Conservation (phyloP, 345 rosid genomes). For the Eucalyptus curtisii region DNA sequence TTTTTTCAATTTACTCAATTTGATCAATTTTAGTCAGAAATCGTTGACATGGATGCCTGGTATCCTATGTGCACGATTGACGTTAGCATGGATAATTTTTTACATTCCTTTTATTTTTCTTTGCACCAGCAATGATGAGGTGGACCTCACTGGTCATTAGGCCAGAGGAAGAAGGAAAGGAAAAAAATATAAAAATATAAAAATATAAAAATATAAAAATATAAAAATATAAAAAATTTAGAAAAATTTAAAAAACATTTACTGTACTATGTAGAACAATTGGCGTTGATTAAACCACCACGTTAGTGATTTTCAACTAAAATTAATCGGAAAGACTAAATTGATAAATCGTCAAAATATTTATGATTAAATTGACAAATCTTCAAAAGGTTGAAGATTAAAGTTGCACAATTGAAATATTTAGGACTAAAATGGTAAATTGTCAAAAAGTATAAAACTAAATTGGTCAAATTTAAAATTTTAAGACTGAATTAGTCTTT, state of each 20-base stretch:
- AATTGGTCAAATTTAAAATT: too few relatives aligned
- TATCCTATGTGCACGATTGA: rapidly evolving
- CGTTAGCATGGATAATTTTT: too few relatives aligned
- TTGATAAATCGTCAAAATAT: not conserved
- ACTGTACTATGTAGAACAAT: rapidly evolving
- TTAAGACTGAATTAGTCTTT: not conserved
- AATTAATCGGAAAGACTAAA: not conserved
- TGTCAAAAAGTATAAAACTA: not conserved
- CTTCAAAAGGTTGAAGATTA: too few relatives aligned
- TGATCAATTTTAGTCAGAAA: not conserved
- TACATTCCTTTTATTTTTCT: not conserved
- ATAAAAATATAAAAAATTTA: too few relatives aligned
- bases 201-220: too few relatives aligned
- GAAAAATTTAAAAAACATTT: too few relatives aligned
- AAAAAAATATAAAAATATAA: too few relatives aligned
- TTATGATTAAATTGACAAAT: too few relatives aligned
- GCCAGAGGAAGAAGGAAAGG: not conserved
- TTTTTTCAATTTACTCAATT: not conserved
- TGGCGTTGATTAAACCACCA: not conserved
- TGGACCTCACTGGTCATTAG: not conserved
- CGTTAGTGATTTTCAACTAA: too few relatives aligned
- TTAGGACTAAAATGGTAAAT: too few relatives aligned
- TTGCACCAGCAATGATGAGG: too few relatives aligned
- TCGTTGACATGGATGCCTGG: rapidly evolving
- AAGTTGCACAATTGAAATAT: not conserved